Evolutionary conservation across 495 filamentous ascomycete genomes (phyloP).

Genomic region (Sordaria brevicollis): DNA sequence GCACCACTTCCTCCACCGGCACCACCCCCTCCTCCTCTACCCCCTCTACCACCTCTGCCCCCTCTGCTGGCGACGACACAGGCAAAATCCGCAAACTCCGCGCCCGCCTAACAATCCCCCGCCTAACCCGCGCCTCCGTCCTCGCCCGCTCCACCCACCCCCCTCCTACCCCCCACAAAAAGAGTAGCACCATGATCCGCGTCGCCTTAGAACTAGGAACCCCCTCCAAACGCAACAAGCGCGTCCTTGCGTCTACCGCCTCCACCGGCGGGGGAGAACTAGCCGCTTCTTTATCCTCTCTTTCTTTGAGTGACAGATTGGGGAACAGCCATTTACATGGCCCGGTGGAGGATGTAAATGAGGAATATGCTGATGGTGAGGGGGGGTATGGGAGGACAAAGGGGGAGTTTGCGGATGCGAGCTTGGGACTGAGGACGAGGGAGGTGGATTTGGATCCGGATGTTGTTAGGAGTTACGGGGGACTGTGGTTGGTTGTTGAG

Average conservation of each 20-base stretch:
- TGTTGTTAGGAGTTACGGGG: slow-evolving; percentile 32
- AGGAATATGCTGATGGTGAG: slow-evolving; percentile 49
- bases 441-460: slow-evolving; percentile 61
- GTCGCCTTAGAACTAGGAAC: slow-evolving; percentile 56
- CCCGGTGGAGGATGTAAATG: slow-evolving; percentile 45
- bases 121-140: slow-evolving; percentile 50
- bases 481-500: slow-evolving; percentile 73
- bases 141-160: slow-evolving; percentile 20
- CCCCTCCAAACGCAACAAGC: not conserved
- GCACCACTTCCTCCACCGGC: not conserved
- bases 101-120: slow-evolving; percentile 36
- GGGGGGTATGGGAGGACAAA: slow-evolving; percentile 4
- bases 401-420: slow-evolving; percentile 59
- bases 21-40: slow-evolving; percentile 24
- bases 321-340: not conserved
- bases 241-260: not conserved
- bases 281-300: not conserved
- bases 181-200: slow-evolving; percentile 39
- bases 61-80: slow-evolving; percentile 3
- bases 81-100: slow-evolving; percentile 44
- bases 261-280: not conserved
- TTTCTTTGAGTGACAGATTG: not conserved
- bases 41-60: slow-evolving; percentile 19
- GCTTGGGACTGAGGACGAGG: slow-evolving; percentile 55
- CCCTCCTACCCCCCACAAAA: not conserved